Conservation (phyloP, 75 land plant species). For the Cupressus sempervirens region DNA sequence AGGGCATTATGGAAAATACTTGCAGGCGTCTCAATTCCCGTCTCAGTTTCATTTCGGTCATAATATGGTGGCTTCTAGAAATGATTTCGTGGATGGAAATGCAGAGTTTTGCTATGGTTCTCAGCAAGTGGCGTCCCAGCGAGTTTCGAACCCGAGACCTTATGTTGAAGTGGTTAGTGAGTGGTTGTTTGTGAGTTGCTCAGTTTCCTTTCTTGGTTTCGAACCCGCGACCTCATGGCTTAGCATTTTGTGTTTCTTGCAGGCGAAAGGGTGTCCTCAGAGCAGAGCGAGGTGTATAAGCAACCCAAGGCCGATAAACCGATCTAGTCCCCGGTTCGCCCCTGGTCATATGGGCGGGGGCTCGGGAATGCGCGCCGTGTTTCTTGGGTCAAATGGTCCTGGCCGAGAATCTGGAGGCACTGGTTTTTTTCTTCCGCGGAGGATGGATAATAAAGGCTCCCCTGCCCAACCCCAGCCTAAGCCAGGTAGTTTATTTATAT, state of each 20-base stretch:
- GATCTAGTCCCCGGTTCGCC: neutral
- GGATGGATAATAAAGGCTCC: constrained; percentile 12
- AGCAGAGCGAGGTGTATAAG: neutral
- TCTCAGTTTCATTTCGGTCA: neutral
- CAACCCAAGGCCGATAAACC: neutral
- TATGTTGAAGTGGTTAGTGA: neutral
- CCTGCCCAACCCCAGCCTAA: constrained; percentile 1
- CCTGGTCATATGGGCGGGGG: constrained; percentile 2
- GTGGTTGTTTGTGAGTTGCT: neutral
- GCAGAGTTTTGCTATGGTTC: neutral
- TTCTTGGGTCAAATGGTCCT: constrained; percentile 23
- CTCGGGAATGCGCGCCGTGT: constrained; percentile 44
- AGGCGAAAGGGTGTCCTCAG: neutral
- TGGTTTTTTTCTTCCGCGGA: constrained; percentile 74
- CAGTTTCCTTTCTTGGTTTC: neutral
- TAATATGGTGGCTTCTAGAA: neutral
- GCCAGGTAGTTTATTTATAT: neutral
- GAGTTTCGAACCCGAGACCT: neutral
- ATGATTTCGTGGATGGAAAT: no score
- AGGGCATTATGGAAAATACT: neutral
- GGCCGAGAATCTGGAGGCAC: constrained; percentile 60
- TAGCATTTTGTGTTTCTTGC: neutral
- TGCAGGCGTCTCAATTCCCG: neutral
- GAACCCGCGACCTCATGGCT: neutral
- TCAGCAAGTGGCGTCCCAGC: neutral